Evolutionary conservation across 371 early-diverging fungal species (phyloP), one percentile per base, ranked within the genome.

Genomic region (Apophysomyces sp.): DNA sequence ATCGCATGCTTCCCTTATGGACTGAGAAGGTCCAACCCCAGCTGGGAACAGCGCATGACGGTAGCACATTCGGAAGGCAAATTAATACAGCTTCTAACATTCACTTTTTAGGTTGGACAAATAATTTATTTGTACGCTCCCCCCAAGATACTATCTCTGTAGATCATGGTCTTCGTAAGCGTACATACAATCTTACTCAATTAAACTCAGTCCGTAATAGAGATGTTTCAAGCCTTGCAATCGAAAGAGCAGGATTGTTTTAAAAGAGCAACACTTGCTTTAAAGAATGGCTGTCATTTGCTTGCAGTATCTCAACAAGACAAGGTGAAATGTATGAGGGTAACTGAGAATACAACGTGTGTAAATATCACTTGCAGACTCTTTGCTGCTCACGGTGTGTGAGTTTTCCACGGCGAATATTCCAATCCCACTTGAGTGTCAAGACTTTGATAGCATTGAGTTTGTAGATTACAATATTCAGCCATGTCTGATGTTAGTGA

Each of bases 231-330:
- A 29, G 30, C 40, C 30, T 44, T 61, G 15, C 55, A 61, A 29
- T 29, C 40, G 12, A 61, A 37, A 21, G 62, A 61, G 11, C 44
- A 40, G 37, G 62, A 61, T 29, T 61, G 62, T 21, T 61, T 61
- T 32, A 55, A 52, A 55, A 30, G 55, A 41, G 54, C 62, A 9
- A 53, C 62, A 18, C 2, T 18, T 18, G 31, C 54, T 13, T 54
- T 61, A 15, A 55, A 55, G 16, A 18, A 32, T 44, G 62, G 62
- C 40, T 61, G 62, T 15, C 62, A 55, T 12, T 49, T 55, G 18
- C 62, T 61, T 16, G 21, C 62, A 49, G 55, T 37, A 7, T 41
- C 62, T 16, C 39, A 41, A 16, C 18, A 61, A 27, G 62, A 61
- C 30, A 51, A 51, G 55, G 62, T 61, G 8, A 29, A 54, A 55